Base-by-base conservation (phyloP, 352 stramenopile species). In the Saprolegnia parasitica region DNA sequence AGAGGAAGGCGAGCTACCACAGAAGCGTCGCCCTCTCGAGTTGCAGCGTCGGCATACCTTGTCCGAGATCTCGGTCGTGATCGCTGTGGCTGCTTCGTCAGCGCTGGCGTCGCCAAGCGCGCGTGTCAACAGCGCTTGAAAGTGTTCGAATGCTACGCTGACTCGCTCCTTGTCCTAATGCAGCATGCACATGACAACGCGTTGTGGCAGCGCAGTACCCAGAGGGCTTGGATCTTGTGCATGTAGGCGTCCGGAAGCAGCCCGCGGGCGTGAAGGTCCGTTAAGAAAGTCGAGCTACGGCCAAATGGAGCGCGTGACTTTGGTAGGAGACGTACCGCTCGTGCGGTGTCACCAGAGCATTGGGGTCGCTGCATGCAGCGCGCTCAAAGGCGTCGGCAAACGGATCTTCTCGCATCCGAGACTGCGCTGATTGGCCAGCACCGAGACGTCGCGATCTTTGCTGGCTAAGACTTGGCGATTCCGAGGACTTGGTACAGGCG, bases 141-240 rank as follows among this genome's bases (percentile, higher is more conserved):
- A 60, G 35, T 60, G 13, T n/a, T 16, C 13, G 9, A 60, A 60
- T 4, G 24, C 52, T n/a, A 60, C 52, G 35, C 13, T 60, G 11
- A n/a, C 52, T 42, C 20, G 4, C 35, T 60, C 52, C 35, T 60
- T 60, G 24, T 60, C 52, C 52, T 60, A 60, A 20, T 16, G 24
- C 13, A 60, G 11, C 13, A 10, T 4, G 11, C 52, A 20, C 52
- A 16, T 60, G 11, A 20, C 13, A 26, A 24, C 13, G 2, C 24
- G 24, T n/a, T 20, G 24, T 10, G 35, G 35, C 24, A 55, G 24
- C 24, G n/a, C 52, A 16, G 8, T 60, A 60, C 52, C 52, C 52
- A 60, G 20, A 60, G 11, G 3, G 52, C 24, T 26, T 26, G 52
- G 24, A 60, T 60, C n/a, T 60, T 60, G 52, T 60, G 52, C 52